Conservation (phyloP, 169 alveolate species). For the Perkinsus marinus region DNA sequence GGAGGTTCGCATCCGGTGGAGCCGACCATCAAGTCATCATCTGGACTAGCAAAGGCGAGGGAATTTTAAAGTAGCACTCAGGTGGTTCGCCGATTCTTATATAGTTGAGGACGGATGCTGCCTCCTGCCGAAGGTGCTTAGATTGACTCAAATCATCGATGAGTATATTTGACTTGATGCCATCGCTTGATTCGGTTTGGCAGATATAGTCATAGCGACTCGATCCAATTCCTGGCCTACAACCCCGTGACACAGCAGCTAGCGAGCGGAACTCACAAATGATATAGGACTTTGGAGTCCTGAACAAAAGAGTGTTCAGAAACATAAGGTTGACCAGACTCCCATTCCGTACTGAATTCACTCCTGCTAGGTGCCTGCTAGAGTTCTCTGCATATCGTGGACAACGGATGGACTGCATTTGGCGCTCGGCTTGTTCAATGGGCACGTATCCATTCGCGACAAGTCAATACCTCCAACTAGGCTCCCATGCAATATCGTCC, state of each 20-base stretch:
- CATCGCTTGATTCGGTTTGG: too few relatives aligned
- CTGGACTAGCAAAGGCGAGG: constrained; percentile 49
- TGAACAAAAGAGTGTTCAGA: constrained; percentile 27
- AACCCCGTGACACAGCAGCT: constrained; percentile 56
- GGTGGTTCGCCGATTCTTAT: too few relatives aligned
- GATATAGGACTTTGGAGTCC: constrained; percentile 64
- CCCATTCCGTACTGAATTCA: not conserved
- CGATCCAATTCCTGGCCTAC: constrained; percentile 51
- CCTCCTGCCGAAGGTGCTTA: too few relatives aligned
- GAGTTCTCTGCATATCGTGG: constrained; percentile 52
- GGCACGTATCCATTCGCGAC: constrained; percentile 47
- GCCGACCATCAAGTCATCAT: constrained; percentile 55
- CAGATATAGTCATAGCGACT: constrained; percentile 30
- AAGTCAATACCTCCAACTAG: constrained; percentile 36
- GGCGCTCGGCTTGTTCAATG: constrained; percentile 57
- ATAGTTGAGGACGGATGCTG: too few relatives aligned
- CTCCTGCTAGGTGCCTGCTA: constrained; percentile 30
- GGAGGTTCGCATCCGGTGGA: constrained; percentile 16
- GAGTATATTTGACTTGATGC: too few relatives aligned
- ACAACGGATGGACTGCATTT: constrained; percentile 56
- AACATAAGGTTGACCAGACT: constrained; percentile 34
- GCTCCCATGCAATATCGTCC: not conserved
- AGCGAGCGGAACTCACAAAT: constrained; percentile 42
- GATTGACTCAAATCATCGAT: too few relatives aligned
- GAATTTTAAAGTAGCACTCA: constrained; percentile 35